Evolutionary conservation across 1,284 basidiomycete genomes (phyloP).

Genomic region (Earliella scabrosa): DNA sequence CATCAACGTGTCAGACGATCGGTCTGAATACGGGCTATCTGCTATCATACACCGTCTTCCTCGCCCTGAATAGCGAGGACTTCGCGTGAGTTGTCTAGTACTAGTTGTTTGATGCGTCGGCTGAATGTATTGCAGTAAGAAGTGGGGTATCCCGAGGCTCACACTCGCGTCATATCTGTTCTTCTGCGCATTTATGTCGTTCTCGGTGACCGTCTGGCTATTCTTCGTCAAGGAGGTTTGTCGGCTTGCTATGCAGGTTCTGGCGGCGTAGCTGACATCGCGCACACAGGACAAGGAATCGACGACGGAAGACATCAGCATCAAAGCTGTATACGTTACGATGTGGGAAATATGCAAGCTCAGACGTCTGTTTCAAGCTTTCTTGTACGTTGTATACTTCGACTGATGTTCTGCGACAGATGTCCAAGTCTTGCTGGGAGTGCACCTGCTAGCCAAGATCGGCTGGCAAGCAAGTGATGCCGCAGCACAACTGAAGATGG

Average conservation of each 20-base stretch:
- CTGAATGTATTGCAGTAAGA: constrained; percentile 47
- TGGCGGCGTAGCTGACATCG: neutral
- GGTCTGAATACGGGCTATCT: constrained; percentile 97
- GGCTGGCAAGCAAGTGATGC: constrained; percentile 97
- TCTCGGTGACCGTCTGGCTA: constrained; percentile 87
- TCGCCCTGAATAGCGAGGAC: constrained; percentile 94
- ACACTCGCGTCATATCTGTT: constrained; percentile 84
- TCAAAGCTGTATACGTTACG: constrained; percentile 89
- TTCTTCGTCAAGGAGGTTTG: constrained; percentile 89
- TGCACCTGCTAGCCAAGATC: constrained; percentile 94
- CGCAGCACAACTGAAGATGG: constrained; percentile 91
- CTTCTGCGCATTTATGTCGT: constrained; percentile 86
- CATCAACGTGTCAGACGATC: constrained; percentile 97
- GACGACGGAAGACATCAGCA: constrained; percentile 84
- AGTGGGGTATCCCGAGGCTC: constrained; percentile 88
- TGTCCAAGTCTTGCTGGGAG: constrained; percentile 85
- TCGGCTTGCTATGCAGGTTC: constrained; percentile 12
- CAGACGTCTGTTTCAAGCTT: constrained; percentile 63
- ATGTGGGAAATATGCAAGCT: constrained; percentile 96
- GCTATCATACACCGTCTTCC: constrained; percentile 95
- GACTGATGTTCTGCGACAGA: constrained; percentile 53
- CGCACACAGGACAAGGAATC: constrained; percentile 68
- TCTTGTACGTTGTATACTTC: neutral
- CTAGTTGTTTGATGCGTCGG: neutral
- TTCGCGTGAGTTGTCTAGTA: constrained; percentile 74